phyloP scores from a whole-genome alignment of 352 stramenopile genomes.

The Blastocystis hominis region DNA sequence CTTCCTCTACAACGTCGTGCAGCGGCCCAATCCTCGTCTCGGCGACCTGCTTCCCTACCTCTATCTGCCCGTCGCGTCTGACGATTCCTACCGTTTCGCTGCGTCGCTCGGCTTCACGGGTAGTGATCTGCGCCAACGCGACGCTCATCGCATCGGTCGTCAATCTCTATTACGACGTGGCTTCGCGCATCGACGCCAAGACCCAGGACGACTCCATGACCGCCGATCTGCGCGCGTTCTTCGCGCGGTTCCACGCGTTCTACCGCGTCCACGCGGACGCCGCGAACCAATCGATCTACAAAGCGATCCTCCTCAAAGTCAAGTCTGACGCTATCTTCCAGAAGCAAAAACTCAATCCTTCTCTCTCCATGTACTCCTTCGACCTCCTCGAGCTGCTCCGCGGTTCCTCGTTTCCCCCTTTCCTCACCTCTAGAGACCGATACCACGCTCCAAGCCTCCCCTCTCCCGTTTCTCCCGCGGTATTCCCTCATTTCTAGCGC shows the following conservation, averaged over 20 bases:
- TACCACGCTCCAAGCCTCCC: neutral
- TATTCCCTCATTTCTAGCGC: neutral
- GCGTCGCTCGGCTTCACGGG: neutral
- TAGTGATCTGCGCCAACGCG: constrained; percentile 25
- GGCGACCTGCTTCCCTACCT: constrained; percentile 14
- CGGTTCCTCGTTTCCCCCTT: neutral
- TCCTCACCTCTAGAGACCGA: neutral
- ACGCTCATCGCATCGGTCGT: neutral
- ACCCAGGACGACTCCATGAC: neutral
- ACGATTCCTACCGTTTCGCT: neutral
- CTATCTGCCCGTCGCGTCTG: neutral
- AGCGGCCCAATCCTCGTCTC: neutral
- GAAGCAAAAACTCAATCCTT: neutral
- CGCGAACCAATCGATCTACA: neutral
- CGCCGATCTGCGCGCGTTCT: neutral
- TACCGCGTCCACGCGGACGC: neutral
- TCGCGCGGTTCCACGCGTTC: constrained; percentile 2
- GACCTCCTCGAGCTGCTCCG: constrained; percentile 17
- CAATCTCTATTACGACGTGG: constrained; percentile 21
- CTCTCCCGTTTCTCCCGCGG: neutral
- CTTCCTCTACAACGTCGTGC: constrained; percentile 1
- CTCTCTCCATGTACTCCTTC: constrained; percentile 29
- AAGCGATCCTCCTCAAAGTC: neutral
- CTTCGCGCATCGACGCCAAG: neutral
- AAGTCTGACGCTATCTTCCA: neutral